Evolutionary conservation across 2,329 filamentous ascomycete genomes (phyloP).

Genomic region (Monilinia fructicola): DNA sequence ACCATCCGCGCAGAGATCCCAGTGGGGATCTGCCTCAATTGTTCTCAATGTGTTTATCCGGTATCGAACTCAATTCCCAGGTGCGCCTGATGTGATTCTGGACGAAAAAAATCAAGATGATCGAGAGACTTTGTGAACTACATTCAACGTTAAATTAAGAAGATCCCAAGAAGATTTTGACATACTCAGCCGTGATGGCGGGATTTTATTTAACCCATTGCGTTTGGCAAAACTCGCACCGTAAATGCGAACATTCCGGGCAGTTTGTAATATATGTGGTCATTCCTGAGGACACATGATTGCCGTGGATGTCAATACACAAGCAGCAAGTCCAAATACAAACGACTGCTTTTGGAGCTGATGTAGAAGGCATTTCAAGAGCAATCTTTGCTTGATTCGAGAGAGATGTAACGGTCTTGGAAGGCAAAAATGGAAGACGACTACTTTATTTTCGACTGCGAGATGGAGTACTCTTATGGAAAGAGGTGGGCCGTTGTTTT

Average conservation of each 20-base stretch:
- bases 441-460: slow-evolving; percentile 7
- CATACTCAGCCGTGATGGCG: slow-evolving; percentile 9
- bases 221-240: background rate
- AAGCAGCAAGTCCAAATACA: slow-evolving; percentile 13
- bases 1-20: background rate
- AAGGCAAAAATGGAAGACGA: background rate
- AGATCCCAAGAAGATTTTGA: background rate
- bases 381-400: background rate
- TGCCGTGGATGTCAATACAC: background rate
- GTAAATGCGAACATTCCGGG: background rate
- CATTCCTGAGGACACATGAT: slow-evolving; percentile 15
- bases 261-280: slow-evolving; percentile 9
- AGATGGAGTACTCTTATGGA: background rate
- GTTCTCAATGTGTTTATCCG: background rate
- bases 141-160: background rate
- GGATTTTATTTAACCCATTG: background rate
- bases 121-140: slow-evolving; percentile 8
- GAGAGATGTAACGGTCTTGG: background rate
- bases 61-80: background rate
- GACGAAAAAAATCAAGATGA: background rate
- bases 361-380: slow-evolving; percentile 11
- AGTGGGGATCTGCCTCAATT: background rate
- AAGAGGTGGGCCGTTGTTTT: background rate
- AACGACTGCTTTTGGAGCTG: slow-evolving; percentile 3
- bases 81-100: background rate